Evolutionary conservation across 2,329 filamentous ascomycete genomes (phyloP), one percentile per base, ranked within the genome.

Genomic region (Penicillium sp.): DNA sequence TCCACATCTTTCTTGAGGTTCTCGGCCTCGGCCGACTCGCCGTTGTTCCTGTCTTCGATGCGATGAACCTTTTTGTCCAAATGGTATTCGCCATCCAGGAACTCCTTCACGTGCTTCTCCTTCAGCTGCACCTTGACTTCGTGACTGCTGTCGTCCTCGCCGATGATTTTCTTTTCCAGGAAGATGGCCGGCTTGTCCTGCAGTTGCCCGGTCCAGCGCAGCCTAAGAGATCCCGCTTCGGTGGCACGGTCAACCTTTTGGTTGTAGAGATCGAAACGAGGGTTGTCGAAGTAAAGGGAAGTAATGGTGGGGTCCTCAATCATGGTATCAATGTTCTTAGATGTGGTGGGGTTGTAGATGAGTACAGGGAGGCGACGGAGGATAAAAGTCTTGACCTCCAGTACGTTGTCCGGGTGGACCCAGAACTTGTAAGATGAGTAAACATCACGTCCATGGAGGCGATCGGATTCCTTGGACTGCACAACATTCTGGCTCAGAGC

Each of bases 371-470:
- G 81, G 51, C 89, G 89, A 56, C 94, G 89, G 28, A 97, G 82
- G 55, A 99, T 95, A 65, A 90, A 86, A 5, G 94, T 97, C 80
- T 97, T 96, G 69, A 97, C 90, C 76, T 99, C 94, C 61, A 97
- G 84, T 25, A 97, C 79, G 73, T 99, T 97, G 65, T 99, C 94
- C 28, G 85, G 83, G 70, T 99, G 94, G 5, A 99, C 87, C 94
- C 94, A 99, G 77, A 96, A 96, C 74, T 96, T 96, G 74, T 92
- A 85, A 4, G 91, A 90, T 18, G 83, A 89, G 69, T 95, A 96
- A 51, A 80, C 81, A 70, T 92, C 89, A 52, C 74, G 74, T 54
- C 79, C 76, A 48, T 75, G 70, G 38, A 76, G 75, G 11, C 74
- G 76, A 52, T 78, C 74, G 18, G 68, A 57, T 55, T 79, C 76